Conservation (phyloP, 1,284 basidiomycete genomes). For the Cutaneotrichosporon mucoides region DNA sequence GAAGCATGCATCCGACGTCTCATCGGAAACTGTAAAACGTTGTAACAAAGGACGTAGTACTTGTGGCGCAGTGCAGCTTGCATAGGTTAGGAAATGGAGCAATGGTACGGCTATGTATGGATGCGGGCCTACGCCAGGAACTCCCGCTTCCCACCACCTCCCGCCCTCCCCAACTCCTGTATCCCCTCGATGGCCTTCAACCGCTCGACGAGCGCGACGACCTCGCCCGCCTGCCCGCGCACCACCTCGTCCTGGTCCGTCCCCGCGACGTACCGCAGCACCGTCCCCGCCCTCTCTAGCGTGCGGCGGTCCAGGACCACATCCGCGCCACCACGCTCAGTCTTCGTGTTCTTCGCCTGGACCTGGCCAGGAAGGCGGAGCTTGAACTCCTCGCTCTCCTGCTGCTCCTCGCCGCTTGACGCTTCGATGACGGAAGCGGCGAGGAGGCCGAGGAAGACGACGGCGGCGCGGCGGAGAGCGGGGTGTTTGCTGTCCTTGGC, state of each 20-base stretch:
- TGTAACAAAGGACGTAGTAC: too few species aligned
- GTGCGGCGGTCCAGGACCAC: constrained; percentile 19
- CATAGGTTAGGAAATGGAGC: too few species aligned
- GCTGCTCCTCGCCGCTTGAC: constrained; percentile 11
- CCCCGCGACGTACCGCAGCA: constrained; percentile 64
- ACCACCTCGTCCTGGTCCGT: constrained; percentile 71
- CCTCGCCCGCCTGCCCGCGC: constrained; percentile 73
- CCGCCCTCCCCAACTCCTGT: not conserved
- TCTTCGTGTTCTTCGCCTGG: not conserved
- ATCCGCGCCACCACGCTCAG: not conserved
- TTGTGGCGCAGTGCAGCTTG: not conserved
- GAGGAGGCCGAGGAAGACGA: constrained; percentile 70
- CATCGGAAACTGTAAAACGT: too few species aligned
- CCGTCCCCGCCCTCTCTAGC: constrained; percentile 58
- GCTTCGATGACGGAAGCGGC: constrained; percentile 51
- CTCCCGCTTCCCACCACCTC: not conserved
- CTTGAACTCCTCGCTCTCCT: constrained; percentile 2
- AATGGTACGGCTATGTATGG: too few species aligned
- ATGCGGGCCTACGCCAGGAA: not conserved
- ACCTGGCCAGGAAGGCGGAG: constrained; percentile 18
- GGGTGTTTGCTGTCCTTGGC: constrained; percentile 65
- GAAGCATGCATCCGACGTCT: too few species aligned
- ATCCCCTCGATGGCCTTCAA: constrained; percentile 2
- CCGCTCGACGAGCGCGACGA: constrained; percentile 31
- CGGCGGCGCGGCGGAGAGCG: constrained; percentile 70